Conservation (phyloP, 306 rosid genomes). For the Malus sylvestris region DNA sequence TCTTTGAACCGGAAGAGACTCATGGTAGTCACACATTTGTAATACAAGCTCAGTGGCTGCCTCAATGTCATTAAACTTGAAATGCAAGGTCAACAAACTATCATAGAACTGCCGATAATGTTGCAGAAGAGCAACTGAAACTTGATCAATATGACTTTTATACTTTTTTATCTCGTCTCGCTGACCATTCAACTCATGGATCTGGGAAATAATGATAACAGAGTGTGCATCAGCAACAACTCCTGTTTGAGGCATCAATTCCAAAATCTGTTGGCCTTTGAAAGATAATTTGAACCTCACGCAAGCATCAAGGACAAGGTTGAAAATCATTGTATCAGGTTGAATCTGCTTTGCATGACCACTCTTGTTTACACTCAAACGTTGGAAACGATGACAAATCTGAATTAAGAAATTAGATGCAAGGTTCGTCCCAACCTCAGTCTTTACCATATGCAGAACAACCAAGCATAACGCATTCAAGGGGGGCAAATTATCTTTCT, state of each 20-base stretch:
- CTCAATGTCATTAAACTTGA: constrained; percentile 58
- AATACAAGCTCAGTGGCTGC: constrained; percentile 60
- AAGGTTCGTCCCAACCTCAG: constrained; percentile 54
- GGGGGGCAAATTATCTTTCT: constrained; percentile 36
- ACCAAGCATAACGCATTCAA: constrained; percentile 48
- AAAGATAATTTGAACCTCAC: constrained; percentile 56
- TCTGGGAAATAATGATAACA: constrained; percentile 47
- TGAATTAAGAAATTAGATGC: constrained; percentile 61
- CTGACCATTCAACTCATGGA: constrained; percentile 71
- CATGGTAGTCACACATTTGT: constrained; percentile 42
- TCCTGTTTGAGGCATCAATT: constrained; percentile 49
- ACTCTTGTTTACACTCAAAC: constrained; percentile 25
- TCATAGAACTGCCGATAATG: constrained; percentile 58
- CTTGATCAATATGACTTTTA: constrained; percentile 20
- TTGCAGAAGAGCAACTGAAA: too few relatives aligned
- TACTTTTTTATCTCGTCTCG: constrained; percentile 64
- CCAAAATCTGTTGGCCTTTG: constrained; percentile 52
- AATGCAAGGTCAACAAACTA: constrained; percentile 78
- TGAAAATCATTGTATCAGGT: constrained; percentile 58
- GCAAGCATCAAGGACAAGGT: constrained; percentile 78
- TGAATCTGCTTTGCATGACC: constrained; percentile 27
- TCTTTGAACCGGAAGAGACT: constrained; percentile 23
- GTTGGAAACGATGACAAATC: constrained; percentile 42
- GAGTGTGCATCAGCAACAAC: constrained; percentile 68
- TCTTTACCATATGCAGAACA: constrained; percentile 60